phyloP scores from a whole-genome alignment of 106 monocot genomes.

The Narthecium ossifragum region DNA sequence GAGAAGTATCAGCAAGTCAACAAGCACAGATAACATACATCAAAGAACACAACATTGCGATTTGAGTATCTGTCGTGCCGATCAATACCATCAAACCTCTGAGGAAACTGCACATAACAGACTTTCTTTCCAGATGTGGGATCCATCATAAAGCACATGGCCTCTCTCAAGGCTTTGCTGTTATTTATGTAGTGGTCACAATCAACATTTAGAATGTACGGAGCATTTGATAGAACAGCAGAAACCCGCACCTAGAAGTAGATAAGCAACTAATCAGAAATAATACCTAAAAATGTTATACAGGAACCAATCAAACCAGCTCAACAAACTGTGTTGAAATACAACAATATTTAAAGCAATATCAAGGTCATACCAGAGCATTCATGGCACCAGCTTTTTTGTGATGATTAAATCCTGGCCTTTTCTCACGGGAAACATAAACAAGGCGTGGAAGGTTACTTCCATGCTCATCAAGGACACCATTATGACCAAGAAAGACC shows the following conservation, averaged over 20 bases:
- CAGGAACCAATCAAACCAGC: too few species aligned
- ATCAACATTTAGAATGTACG: constrained; percentile 76
- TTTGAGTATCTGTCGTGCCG: constrained; percentile 74
- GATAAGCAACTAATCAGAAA: too few species aligned
- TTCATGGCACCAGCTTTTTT: constrained; percentile 96
- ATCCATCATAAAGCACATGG: constrained; percentile 96
- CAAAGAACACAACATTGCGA: constrained; percentile 86
- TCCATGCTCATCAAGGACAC: constrained; percentile 27
- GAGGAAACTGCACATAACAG: constrained; percentile 81
- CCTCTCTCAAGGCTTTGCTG: constrained; percentile 74
- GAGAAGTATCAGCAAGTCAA: background rate
- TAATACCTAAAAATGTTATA: too few species aligned
- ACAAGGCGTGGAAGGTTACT: constrained; percentile 51
- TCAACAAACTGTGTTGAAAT: too few species aligned
- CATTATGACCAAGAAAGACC: constrained; percentile 53
- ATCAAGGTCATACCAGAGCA: constrained; percentile 64
- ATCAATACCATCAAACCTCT: constrained; percentile 88
- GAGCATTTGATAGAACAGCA: constrained; percentile 78
- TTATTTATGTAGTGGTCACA: constrained; percentile 93
- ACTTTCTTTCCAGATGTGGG: constrained; percentile 53
- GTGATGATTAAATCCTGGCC: constrained; percentile 77
- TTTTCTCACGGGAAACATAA: constrained; percentile 84
- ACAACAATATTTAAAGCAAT: too few species aligned
- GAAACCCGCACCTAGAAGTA: constrained; percentile 60
- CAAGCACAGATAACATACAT: constrained; percentile 30